A percentile compares a stretch with the other conserved stretches of the same genome.
phyloP scores from a whole-genome alignment of 768 basidiomycete species.

The Suillus americanus region DNA sequence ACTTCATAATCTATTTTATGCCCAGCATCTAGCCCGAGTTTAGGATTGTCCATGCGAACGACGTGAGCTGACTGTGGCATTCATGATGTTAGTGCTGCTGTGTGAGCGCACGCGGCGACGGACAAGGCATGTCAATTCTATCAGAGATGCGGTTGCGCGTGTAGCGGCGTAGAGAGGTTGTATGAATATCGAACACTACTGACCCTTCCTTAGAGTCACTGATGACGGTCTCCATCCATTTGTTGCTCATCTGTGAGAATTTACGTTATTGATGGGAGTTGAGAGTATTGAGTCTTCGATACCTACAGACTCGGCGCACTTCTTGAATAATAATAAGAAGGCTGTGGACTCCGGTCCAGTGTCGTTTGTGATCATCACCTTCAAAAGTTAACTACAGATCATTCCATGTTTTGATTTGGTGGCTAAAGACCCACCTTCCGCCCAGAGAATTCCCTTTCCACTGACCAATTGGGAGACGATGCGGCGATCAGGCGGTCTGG shows the following conservation, averaged over 20 bases:
- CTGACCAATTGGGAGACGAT: conserved; percentile 14
- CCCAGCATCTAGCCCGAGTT: too few species aligned
- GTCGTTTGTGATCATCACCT: conserved; percentile 49
- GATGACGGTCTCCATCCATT: conserved; percentile 28
- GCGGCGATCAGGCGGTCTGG: conserved; percentile 33
- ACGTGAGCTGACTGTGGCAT: too few species aligned
- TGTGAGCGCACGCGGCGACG: too few species aligned
- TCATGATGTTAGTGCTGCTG: too few species aligned
- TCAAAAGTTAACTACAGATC: background rate
- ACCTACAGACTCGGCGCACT: conserved; percentile 30
- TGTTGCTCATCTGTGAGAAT: conserved; percentile 19
- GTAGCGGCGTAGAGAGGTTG: too few species aligned
- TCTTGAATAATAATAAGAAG: conserved; percentile 49
- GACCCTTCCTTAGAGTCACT: conserved; percentile 5
- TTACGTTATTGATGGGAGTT: background rate
- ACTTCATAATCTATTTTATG: too few species aligned
- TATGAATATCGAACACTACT: conserved; percentile 24
- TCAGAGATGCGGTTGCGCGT: too few species aligned
- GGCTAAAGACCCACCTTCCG: conserved; percentile 34
- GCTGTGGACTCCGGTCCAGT: conserved; percentile 49
- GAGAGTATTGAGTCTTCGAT: background rate
- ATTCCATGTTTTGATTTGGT: conserved; percentile 13
- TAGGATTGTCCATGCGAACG: too few species aligned
- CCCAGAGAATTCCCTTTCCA: conserved; percentile 41
- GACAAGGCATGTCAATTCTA: too few species aligned